Evolutionary conservation across 768 basidiomycete species (phyloP), one percentile per base, ranked within the genome.

Genomic region (Tylopilus rubrobrunneus): DNA sequence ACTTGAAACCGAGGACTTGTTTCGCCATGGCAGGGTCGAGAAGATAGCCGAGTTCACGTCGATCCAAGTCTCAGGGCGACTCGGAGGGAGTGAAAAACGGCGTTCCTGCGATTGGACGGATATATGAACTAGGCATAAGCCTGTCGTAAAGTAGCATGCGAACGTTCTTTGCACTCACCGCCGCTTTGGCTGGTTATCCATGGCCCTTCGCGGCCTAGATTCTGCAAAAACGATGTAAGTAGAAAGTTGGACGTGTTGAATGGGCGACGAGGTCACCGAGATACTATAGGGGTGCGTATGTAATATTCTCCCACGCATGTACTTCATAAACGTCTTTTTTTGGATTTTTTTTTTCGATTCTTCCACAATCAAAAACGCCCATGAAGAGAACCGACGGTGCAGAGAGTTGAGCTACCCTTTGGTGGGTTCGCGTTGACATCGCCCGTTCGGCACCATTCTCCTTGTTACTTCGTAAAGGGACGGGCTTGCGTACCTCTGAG

Each of bases 381-480:
- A 73, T 80, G 79, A 81, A 68, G 80, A 81, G 75, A 79, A 71
- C 62, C 60, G 60, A 62, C 69, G 78, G 78, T 78, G 80, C 81
- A 82, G 72, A 71, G 79, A 74, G 76, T 74, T 79, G 81, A 82
- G 80, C 73, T 61, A 71, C 71, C 75, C 73, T 72, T 54, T 65
- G 71, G 58, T 42, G 66, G 74, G 77, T 72, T 73, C 62, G 74
- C 78, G 60, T 70, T 82, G 81, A 82, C 78, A 78, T 80, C 76
- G 81, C 74, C 79, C 79, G 80, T 82, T 80, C 75, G 81, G 81
- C 80, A 78, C 77, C 77, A 69, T 71, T 72, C 51, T 64, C 73
- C 80, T 82, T 82, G 80, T 82, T 82, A 78, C 72, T 59, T 61
- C 40, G 45, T 57, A 79, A 77, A 82, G 81, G 81, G 77, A 82